Percentiles rank a stretch among this genome's conserved stretches.
Conservation (phyloP, 257 asterid species). For the Euphrasia confusa region DNA sequence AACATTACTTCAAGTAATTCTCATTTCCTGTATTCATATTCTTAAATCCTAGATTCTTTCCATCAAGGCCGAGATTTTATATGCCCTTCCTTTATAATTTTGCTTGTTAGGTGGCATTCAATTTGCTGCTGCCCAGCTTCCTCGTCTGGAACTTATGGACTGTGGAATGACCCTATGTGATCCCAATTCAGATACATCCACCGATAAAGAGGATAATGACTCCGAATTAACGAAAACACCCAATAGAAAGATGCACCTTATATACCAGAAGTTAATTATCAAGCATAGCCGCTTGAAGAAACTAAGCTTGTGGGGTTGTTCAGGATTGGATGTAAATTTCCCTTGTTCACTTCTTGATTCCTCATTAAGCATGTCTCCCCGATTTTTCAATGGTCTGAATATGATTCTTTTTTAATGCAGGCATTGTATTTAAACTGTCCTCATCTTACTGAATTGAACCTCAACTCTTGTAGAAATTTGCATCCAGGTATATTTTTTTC, state of each 20-base stretch:
- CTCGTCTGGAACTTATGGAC: slow-evolving; percentile 76
- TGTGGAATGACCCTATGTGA: slow-evolving; percentile 89
- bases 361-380: background rate
- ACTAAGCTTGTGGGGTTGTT: slow-evolving; percentile 98
- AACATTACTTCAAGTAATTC: slow-evolving; percentile 85
- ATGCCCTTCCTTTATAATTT: background rate
- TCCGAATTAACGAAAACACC: slow-evolving; percentile 41
- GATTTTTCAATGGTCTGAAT: slow-evolving; percentile 23
- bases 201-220: slow-evolving; percentile 35
- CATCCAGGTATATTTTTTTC: slow-evolving; percentile 56
- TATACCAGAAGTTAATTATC: slow-evolving; percentile 81
- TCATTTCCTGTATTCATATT: slow-evolving; percentile 17
- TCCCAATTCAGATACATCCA: slow-evolving; percentile 41
- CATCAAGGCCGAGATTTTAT: background rate
- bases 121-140: slow-evolving; percentile 89
- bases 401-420: slow-evolving; percentile 38
- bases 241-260: slow-evolving; percentile 52
- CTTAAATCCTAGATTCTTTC: background rate
- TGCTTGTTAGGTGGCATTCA: slow-evolving; percentile 76
- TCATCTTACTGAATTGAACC: slow-evolving; percentile 68
- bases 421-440: slow-evolving; percentile 85
- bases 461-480: slow-evolving; percentile 75
- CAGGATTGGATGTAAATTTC: slow-evolving; percentile 85
- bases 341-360: background rate
- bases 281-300: slow-evolving; percentile 82